phyloP scores from a whole-genome alignment of 257 asterid species.

The Solanum sejunctum region DNA sequence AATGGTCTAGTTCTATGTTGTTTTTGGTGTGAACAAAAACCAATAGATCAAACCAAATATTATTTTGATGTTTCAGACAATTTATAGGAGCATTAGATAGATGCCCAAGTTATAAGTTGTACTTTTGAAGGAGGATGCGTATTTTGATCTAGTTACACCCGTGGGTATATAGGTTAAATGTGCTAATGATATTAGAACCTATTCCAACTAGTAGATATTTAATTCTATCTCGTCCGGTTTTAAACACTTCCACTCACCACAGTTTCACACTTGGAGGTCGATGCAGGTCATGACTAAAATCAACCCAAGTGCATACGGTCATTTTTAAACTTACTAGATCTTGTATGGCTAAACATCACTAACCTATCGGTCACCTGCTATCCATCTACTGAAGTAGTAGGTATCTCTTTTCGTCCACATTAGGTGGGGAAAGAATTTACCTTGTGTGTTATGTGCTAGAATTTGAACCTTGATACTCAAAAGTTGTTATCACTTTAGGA shows the following conservation, averaged over 20 bases:
- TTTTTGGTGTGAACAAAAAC: neutral
- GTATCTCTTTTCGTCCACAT: neutral
- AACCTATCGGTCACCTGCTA: neutral
- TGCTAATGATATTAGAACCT: neutral
- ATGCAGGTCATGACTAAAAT: neutral
- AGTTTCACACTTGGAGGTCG: neutral
- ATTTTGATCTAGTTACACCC: neutral
- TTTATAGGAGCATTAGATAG: neutral
- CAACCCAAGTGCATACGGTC: neutral
- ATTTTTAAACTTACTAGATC: neutral
- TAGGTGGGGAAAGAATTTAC: neutral
- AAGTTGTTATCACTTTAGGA: neutral
- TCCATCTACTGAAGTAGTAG: neutral
- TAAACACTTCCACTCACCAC: neutral
- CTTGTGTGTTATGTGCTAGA: neutral
- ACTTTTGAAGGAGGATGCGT: neutral
- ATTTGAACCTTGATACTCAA: neutral
- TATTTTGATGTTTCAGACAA: neutral
- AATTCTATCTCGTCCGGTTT: neutral
- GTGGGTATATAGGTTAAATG: neutral
- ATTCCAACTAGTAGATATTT: neutral
- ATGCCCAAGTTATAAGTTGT: neutral
- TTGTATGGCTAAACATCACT: neutral
- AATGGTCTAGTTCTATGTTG: too few species aligned
- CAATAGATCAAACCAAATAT: neutral